Evolutionary conservation across 495 filamentous ascomycete genomes (phyloP).

Genomic region (Aspergillus heteromorphus): DNA sequence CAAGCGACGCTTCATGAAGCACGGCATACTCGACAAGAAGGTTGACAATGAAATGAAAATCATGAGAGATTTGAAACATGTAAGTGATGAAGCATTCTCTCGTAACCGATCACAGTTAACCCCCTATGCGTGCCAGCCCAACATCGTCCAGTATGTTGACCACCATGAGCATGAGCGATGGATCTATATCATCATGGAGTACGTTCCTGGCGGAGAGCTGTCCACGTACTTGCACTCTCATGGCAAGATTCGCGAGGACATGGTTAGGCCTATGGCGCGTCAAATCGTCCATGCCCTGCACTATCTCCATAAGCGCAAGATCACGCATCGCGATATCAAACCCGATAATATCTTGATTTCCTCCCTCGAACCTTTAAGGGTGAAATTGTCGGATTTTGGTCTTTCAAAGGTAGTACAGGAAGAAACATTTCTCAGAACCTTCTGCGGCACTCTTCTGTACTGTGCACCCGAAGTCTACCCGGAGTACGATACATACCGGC

Average conservation of each 20-base stretch:
- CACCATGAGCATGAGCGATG: slow-evolving; percentile 71
- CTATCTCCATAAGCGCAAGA: slow-evolving; percentile 80
- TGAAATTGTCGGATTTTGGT: slow-evolving; percentile 95
- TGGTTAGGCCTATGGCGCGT: slow-evolving; percentile 61
- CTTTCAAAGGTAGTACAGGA: slow-evolving; percentile 87
- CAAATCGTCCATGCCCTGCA: slow-evolving; percentile 77
- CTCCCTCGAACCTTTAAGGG: slow-evolving; percentile 62
- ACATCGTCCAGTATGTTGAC: slow-evolving; percentile 87
- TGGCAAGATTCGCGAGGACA: slow-evolving; percentile 58
- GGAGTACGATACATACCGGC: slow-evolving; percentile 56
- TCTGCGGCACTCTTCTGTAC: slow-evolving; percentile 92
- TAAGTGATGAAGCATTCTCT: slow-evolving; percentile 37
- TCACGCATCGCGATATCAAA: slow-evolving; percentile 96
- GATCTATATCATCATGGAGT: slow-evolving; percentile 96
- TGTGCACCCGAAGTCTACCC: slow-evolving; percentile 96
- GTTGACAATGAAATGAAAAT: slow-evolving; percentile 94
- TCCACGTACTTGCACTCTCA: slow-evolving; percentile 58
- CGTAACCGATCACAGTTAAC: slow-evolving; percentile 6
- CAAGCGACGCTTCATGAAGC: slow-evolving; percentile 83
- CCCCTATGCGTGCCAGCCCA: slow-evolving; percentile 49
- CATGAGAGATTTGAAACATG: slow-evolving; percentile 77
- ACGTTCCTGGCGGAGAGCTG: slow-evolving; percentile 79
- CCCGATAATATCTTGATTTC: slow-evolving; percentile 92
- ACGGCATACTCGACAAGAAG: slow-evolving; percentile 75
- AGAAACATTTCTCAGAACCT: slow-evolving; percentile 89